Evolutionary conservation across 2,329 filamentous ascomycete genomes (phyloP).

Genomic region (Coleophoma cylindrospora): DNA sequence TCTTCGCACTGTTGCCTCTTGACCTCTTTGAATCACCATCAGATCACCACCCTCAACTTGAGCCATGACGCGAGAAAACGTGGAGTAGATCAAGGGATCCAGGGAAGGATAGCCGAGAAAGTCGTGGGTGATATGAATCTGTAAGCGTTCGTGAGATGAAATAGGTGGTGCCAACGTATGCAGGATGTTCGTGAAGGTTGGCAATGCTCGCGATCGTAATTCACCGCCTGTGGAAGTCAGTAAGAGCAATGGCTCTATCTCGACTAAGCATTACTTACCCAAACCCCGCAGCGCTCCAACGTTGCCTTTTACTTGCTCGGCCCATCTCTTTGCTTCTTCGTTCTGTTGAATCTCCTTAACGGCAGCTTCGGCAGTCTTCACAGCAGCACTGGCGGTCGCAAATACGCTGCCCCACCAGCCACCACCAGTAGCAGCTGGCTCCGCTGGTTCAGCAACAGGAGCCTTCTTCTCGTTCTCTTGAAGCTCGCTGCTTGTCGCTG

Average conservation of each 20-base stretch:
- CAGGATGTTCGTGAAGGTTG: slow-evolving; percentile 91
- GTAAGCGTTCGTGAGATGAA: slow-evolving; percentile 90
- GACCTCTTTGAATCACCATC: slow-evolving; percentile 87
- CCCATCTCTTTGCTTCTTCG: slow-evolving; percentile 94
- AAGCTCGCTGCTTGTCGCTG: slow-evolving; percentile 54
- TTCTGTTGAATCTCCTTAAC: slow-evolving; percentile 95
- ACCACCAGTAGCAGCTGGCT: slow-evolving; percentile 43
- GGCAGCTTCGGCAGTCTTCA: slow-evolving; percentile 88
- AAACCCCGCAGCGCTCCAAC: slow-evolving; percentile 72
- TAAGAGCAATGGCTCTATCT: not conserved
- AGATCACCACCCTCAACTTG: slow-evolving; percentile 97
- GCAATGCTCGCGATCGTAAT: slow-evolving; percentile 77
- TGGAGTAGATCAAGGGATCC: slow-evolving; percentile 84
- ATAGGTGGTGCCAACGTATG: slow-evolving; percentile 96
- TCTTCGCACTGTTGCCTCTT: slow-evolving; percentile 71
- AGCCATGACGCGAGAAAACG: slow-evolving; percentile 95
- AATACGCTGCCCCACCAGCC: slow-evolving; percentile 88
- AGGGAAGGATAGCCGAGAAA: slow-evolving; percentile 90
- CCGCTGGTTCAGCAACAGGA: slow-evolving; percentile 35
- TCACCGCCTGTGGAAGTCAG: slow-evolving; percentile 64
- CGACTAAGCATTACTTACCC: slow-evolving; percentile 43
- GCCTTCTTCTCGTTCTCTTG: slow-evolving; percentile 52
- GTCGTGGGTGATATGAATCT: slow-evolving; percentile 97
- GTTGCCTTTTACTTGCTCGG: slow-evolving; percentile 87
- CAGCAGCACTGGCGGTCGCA: slow-evolving; percentile 67